Evolutionary conservation across 768 basidiomycete species (phyloP).

Genomic region (Tephrocybe sp.): DNA sequence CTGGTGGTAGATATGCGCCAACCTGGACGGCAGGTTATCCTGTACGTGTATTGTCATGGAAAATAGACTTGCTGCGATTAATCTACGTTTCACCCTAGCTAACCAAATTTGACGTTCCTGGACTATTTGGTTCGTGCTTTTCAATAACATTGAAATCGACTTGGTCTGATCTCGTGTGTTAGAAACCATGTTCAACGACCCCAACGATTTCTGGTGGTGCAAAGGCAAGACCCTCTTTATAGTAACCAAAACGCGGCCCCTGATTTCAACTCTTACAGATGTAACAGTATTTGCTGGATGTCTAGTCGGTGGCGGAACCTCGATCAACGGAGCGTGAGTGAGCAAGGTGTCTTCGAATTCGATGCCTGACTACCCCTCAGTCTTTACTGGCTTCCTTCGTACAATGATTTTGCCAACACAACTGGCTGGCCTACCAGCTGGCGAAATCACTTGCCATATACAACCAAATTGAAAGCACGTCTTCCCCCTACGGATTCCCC

Average conservation of each 20-base stretch:
- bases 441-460: constrained; percentile 50
- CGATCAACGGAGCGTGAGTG: constrained; percentile 61
- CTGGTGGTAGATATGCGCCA: constrained; percentile 56
- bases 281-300: constrained; percentile 63
- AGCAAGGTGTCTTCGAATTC: neutral
- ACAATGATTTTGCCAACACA: constrained; percentile 45
- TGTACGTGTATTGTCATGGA: constrained; percentile 23
- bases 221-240: constrained; percentile 36
- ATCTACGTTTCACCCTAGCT: constrained; percentile 30
- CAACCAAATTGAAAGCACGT: constrained; percentile 43
- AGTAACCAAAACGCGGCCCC: neutral
- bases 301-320: constrained; percentile 58
- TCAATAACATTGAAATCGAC: too few relatives aligned
- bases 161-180: neutral
- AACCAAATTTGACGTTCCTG: constrained; percentile 66
- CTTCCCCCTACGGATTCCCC: constrained; percentile 57
- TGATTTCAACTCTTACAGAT: constrained; percentile 30
- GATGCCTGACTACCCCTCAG: constrained; percentile 17
- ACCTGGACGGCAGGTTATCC: constrained; percentile 46
- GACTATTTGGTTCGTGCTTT: constrained; percentile 42
- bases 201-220: constrained; percentile 62
- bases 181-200: constrained; percentile 63
- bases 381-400: constrained; percentile 54
- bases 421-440: constrained; percentile 56
- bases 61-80: neutral